Evolutionary conservation across 2,329 filamentous ascomycete species (phyloP).

Genomic region (Xylariaceae sp.): DNA sequence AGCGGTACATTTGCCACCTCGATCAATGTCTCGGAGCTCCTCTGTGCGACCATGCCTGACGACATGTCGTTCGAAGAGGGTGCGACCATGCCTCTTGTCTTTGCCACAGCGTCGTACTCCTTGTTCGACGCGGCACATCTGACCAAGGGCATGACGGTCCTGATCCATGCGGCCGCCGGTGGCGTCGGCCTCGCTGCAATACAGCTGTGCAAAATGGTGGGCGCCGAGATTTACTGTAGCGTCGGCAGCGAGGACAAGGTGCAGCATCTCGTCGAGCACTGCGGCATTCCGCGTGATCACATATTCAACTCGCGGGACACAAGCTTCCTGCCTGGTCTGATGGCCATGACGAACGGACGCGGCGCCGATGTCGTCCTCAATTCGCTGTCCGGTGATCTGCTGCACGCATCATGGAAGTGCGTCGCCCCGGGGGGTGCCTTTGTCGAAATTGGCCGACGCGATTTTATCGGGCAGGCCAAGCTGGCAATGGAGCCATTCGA

Average conservation of each 20-base stretch:
- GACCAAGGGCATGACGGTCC: background rate
- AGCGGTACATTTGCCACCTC: background rate
- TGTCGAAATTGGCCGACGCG: constrained; percentile 45
- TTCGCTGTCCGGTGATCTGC: constrained; percentile 39
- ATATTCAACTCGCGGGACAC: constrained; percentile 22
- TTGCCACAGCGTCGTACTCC: constrained; percentile 9
- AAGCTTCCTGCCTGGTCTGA: constrained; percentile 15
- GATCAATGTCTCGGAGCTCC: background rate
- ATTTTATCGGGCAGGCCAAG: constrained; percentile 38
- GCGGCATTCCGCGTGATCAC: constrained; percentile 13
- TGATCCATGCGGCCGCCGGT: constrained; percentile 23
- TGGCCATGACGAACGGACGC: constrained; percentile 16
- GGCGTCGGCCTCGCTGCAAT: constrained; percentile 22
- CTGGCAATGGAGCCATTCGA: constrained; percentile 47
- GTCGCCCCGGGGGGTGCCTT: constrained; percentile 44
- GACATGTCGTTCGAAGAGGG: constrained; percentile 4
- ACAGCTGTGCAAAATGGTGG: constrained; percentile 18
- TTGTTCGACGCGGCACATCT: constrained; percentile 4
- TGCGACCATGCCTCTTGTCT: constrained; percentile 5
- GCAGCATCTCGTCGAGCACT: constrained; percentile 13
- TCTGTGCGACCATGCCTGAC: background rate
- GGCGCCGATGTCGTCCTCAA: constrained; percentile 36
- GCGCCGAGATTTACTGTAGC: constrained; percentile 20
- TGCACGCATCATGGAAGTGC: constrained; percentile 43
- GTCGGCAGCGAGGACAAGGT: constrained; percentile 20